Evolutionary conservation across 257 asterid genomes (phyloP), one percentile per base, ranked within the genome.

Genomic region (Buddleja alternifolia): DNA sequence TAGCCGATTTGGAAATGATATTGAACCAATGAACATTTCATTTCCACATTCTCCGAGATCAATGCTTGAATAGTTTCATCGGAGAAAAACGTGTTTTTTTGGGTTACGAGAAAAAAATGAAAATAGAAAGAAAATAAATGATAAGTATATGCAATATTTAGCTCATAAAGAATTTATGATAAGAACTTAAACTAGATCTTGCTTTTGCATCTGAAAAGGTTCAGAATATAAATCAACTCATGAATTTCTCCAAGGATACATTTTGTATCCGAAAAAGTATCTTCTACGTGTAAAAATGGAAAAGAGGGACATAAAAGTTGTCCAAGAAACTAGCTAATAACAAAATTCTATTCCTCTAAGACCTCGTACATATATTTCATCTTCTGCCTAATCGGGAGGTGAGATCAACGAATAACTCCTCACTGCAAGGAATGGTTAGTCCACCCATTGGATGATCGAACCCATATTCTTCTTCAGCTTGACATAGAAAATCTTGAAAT

Each of bases 361-460:
- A 37, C 54, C 51, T 23, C 9, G 14, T 17, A 24, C 25, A 36
- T 19, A 12, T 23, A 61, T 10, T 16, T 81, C 63, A 66, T 37
- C 2, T 17, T 77, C 54, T 63, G 47, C 68, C 37, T 50, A 85
- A 60, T 2, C 45, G 69, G 19, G 85, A 72, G n/a, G 79, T 71
- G 53, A 83, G 15, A 44, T 70, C 14, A 7, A 58, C 14, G 50
- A 88, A 88, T 14, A 62, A 29, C 2, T 75, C 78, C 34, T 70
- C 69, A 32, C 60, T 36, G 67, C 86, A 85, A 4, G 89, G 90
- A 24, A 86, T 71, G 3, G 88, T 84, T 1, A 84, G 81, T 24
- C 88, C 87, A 0, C 90, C 92, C 85, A 81, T 83, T 1, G 88
- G 88, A 75, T 83, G 88, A 56, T 77, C 15, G 41, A 74, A 84